Conservation (phyloP, 2,329 filamentous ascomycete species). For the Trichoderma oligosporum region DNA sequence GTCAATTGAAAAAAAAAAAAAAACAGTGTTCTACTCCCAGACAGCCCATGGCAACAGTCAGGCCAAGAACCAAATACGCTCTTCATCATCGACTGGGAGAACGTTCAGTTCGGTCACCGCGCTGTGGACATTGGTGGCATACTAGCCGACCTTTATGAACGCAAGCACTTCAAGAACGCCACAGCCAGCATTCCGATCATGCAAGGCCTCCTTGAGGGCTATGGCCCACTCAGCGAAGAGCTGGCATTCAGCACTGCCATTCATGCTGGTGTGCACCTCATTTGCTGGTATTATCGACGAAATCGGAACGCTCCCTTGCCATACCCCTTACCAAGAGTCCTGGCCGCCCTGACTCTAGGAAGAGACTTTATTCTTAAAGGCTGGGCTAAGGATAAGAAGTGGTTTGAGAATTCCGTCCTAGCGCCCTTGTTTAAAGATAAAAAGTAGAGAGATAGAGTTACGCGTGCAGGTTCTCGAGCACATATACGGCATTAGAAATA, state of each 20-base stretch:
- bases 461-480: too few species aligned
- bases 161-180: background rate
- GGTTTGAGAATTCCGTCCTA: background rate
- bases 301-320: background rate
- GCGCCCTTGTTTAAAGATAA: background rate
- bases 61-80: background rate
- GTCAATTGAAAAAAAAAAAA: too few species aligned
- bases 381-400: background rate
- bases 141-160: background rate
- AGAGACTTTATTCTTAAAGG: background rate
- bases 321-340: background rate
- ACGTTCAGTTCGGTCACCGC: background rate
- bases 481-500: too few species aligned
- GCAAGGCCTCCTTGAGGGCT: background rate
- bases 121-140: background rate
- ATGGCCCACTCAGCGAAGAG: background rate
- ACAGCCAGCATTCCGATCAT: background rate
- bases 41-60: background rate
- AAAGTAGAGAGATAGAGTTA: background rate
- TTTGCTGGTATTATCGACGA: slow-evolving; percentile 6
- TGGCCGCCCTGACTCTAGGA: background rate
- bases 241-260: background rate
- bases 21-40: background rate
- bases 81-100: slow-evolving; percentile 1
- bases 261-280: background rate